These are phyloP conservation scores for Sporothrix schenckii DNA, from an alignment of 2,329 filamentous ascomycete species.

Conservation along the genomic window DNA sequence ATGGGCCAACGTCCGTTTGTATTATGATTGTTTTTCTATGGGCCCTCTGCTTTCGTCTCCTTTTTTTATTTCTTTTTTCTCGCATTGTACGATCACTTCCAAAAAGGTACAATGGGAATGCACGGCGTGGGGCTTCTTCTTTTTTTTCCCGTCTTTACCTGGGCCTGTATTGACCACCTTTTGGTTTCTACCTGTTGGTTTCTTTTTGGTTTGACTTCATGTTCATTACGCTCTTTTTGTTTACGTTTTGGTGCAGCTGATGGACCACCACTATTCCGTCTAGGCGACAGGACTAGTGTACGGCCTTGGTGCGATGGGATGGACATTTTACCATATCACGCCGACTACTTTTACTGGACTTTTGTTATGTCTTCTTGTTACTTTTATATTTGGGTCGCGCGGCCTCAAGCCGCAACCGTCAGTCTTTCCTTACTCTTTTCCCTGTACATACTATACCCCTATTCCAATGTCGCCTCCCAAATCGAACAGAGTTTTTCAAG, in stretches of 20 bases:
- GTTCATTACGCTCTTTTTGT: constrained; percentile 15
- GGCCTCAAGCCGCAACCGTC: not conserved
- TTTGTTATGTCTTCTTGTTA: not conserved
- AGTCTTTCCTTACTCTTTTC: not conserved
- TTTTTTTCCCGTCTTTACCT: no score
- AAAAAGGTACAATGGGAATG: not conserved
- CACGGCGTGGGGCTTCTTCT: not conserved
- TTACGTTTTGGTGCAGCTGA: not conserved
- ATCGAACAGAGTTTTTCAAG: constrained; percentile 2
- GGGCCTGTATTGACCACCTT: constrained; percentile 5
- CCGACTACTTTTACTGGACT: not conserved
- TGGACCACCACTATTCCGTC: constrained; percentile 1
- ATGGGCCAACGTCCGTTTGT: constrained; percentile 3
- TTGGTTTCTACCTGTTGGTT: not conserved
- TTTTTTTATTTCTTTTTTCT: not conserved
- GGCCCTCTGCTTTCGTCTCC: not conserved
- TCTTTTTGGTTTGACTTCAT: not conserved
- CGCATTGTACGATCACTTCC: not conserved
- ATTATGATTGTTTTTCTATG: not conserved
- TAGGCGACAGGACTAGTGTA: not conserved
- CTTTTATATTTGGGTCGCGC: not conserved
- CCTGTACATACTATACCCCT: constrained; percentile 19
- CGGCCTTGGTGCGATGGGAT: not conserved
- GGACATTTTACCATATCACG: not conserved
- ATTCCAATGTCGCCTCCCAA: constrained; percentile 17